These are phyloP conservation scores for Annulohypoxylon maeteangense DNA, from an alignment of 495 filamentous ascomycete genomes.

Conservation along the genomic window DNA sequence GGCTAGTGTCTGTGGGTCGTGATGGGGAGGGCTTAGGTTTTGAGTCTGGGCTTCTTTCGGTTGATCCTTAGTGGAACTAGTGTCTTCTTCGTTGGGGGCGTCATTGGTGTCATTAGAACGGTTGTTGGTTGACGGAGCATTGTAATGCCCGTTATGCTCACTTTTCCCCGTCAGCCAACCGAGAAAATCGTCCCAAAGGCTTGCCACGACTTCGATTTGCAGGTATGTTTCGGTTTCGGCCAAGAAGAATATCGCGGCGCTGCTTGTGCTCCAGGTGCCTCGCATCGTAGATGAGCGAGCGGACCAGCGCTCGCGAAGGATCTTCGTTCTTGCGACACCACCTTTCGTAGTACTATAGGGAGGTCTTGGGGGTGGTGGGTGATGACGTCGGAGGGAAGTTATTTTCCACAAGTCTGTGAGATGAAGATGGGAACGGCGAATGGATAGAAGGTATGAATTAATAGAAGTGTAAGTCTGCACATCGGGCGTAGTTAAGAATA, in stretches of 20 bases:
- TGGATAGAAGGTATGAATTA: slow-evolving; percentile 84
- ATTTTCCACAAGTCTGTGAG: slow-evolving; percentile 87
- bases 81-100: not conserved
- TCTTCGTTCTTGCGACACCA: slow-evolving; percentile 64
- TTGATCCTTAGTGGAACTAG: not conserved
- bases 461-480: slow-evolving; percentile 81
- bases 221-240: slow-evolving; percentile 87
- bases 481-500: slow-evolving; percentile 82
- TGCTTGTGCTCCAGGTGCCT: slow-evolving; percentile 85
- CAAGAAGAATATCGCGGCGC: slow-evolving; percentile 85
- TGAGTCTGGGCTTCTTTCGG: slow-evolving; percentile 13
- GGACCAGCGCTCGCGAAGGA: slow-evolving; percentile 68
- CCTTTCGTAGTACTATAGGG: slow-evolving; percentile 68
- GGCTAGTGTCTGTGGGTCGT: slow-evolving; percentile 85
- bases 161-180: slow-evolving; percentile 56
- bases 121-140: slow-evolving; percentile 11
- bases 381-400: slow-evolving; percentile 75
- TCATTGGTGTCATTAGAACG: not conserved
- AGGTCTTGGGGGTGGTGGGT: slow-evolving; percentile 74
- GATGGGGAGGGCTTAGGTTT: slow-evolving; percentile 39
- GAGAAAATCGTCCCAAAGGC: slow-evolving; percentile 76
- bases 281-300: slow-evolving; percentile 71
- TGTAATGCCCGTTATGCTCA: slow-evolving; percentile 32
- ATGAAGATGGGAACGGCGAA: slow-evolving; percentile 83
- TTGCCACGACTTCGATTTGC: slow-evolving; percentile 86